Conservation (phyloP, 2,329 filamentous ascomycete species). For the Ophiostoma triangulosporum region DNA sequence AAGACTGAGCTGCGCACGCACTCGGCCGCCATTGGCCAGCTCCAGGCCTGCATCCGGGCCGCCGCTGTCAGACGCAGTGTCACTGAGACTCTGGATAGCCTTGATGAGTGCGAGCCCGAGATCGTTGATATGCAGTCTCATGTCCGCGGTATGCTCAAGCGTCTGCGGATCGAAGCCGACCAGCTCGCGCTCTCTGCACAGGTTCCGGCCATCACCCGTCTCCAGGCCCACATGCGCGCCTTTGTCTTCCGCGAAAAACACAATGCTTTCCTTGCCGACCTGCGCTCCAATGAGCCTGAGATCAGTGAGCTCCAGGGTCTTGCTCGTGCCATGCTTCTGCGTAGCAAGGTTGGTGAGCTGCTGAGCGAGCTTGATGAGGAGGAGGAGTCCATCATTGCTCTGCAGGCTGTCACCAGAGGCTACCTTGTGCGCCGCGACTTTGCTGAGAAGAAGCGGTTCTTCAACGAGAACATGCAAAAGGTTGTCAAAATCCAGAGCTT, state of each 20-base stretch:
- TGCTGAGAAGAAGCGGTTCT: constrained; percentile 74
- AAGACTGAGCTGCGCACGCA: constrained; percentile 36
- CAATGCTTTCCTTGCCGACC: constrained; percentile 49
- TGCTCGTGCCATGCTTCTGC: constrained; percentile 64
- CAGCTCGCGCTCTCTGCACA: constrained; percentile 44
- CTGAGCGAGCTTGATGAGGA: constrained; percentile 69
- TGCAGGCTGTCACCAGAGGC: constrained; percentile 64
- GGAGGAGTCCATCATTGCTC: constrained; percentile 59
- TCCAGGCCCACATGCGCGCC: constrained; percentile 59
- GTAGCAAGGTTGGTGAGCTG: constrained; percentile 58
- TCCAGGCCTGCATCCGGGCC: constrained; percentile 42
- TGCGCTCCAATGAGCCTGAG: constrained; percentile 54
- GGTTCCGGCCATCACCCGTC: constrained; percentile 38
- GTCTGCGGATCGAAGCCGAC: constrained; percentile 34
- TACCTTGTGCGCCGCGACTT: constrained; percentile 63
- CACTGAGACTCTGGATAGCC: constrained; percentile 30
- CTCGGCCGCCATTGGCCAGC: constrained; percentile 26
- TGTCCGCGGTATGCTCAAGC: constrained; percentile 47
- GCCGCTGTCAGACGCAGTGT: constrained; percentile 39
- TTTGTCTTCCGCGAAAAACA: constrained; percentile 48
- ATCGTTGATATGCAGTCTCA: constrained; percentile 42
- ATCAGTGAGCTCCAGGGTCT: constrained; percentile 62
- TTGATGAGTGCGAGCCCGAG: constrained; percentile 32
- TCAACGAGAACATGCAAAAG: constrained; percentile 95
- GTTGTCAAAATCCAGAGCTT: constrained; percentile 98